Base-by-base conservation (phyloP, 2,329 filamentous ascomycete species). In the Fusarium mangiferae region DNA sequence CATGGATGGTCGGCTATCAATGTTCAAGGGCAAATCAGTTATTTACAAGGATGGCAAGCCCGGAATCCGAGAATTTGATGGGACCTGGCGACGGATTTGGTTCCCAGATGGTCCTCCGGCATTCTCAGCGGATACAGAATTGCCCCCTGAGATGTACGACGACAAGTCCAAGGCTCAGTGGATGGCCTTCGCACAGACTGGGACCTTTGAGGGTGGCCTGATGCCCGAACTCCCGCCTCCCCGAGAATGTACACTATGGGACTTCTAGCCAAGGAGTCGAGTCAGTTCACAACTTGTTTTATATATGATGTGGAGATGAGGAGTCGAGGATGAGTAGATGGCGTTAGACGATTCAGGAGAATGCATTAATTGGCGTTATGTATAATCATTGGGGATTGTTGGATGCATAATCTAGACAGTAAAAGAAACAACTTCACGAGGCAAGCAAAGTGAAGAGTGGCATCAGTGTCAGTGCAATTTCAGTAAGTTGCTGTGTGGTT, bases 191-290 rank as follows among this genome's bases (percentile, higher is more conserved):
- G 84, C 87, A 51, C 85, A 90, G 72, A 89, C 89, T 26, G 94
- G 94, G 1, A 82, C 81, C 38, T 98, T 97, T 81, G 86, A 88
- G 46, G 90, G 90, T 41, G 92, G 91, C 1, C 77, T 91, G 12
- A 92, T 98, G 84, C 95, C 95, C 0, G 87, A 92, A 75, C 84
- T 94, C 51, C 94, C 95, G 26, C 95, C 95, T 0, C 91, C 91
- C 82, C 87, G 90, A 70, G 94, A 96, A 78, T 96, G 91, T 86
- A 91, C 90, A 74, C 82, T 84, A 35, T 96, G 92, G 89, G 90
- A 94, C 79, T 91, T 96, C 77, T 95, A 81, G 28, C 45, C 20
- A 44, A 45, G 26, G 28, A n/a, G 38, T 36, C 28, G 18, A 30
- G 49, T 15, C 30, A 36, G n/a, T 17, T 58, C 35, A 28, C 26